Evolutionary conservation across 345 rosid genomes (phyloP).

Genomic region (Camelina neglecta): DNA sequence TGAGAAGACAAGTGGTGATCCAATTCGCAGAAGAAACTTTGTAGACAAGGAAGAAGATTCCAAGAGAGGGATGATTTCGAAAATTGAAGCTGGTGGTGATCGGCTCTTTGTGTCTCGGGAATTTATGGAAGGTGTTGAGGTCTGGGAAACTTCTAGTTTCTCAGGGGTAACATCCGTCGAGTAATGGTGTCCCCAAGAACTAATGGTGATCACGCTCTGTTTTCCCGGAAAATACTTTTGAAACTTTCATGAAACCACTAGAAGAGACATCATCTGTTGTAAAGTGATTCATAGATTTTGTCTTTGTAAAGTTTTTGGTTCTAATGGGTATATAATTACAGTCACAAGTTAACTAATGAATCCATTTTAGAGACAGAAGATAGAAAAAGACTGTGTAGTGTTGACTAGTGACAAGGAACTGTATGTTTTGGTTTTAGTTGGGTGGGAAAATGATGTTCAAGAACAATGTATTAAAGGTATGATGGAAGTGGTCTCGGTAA

Average conservation of each 20-base stretch:
- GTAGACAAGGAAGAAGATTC: slow-evolving; percentile 72
- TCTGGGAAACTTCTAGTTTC: slow-evolving; percentile 73
- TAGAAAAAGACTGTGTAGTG: no score
- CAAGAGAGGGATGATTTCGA: slow-evolving; percentile 66
- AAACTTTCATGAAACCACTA: not conserved
- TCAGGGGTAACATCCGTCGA: slow-evolving; percentile 45
- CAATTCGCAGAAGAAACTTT: slow-evolving; percentile 63
- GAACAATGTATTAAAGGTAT: slow-evolving; percentile 52
- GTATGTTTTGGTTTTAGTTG: not conserved
- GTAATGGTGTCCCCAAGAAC: not conserved
- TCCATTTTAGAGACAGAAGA: not conserved
- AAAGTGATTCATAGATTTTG: slow-evolving; percentile 3
- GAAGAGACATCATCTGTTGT: slow-evolving; percentile 20
- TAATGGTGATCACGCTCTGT: not conserved
- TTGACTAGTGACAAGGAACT: slow-evolving; percentile 18
- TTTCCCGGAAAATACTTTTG: not conserved
- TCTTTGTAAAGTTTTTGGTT: slow-evolving; percentile 7
- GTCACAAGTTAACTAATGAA: not conserved
- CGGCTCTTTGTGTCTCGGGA: slow-evolving; percentile 81
- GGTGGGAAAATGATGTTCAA: slow-evolving; percentile 61
- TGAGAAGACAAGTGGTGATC: slow-evolving; percentile 32
- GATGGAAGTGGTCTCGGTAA: slow-evolving; percentile 67
- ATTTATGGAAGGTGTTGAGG: slow-evolving; percentile 79
- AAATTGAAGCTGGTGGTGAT: slow-evolving; percentile 81
- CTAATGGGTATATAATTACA: slow-evolving; percentile 10